Conservation (phyloP, 2,329 filamentous ascomycete genomes). For the Neopestalotiopsis sp. region DNA sequence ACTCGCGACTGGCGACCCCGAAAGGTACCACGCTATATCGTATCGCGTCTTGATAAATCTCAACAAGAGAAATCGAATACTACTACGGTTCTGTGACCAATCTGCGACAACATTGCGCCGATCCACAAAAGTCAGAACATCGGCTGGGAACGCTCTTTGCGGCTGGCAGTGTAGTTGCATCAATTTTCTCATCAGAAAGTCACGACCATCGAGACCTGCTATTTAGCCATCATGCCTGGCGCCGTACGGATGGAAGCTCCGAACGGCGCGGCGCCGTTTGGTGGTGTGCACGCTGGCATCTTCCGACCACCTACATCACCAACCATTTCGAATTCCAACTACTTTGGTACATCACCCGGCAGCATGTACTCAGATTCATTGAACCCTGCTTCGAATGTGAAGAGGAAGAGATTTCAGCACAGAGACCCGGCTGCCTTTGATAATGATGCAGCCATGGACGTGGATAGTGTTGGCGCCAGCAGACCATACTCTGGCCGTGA, state of each 20-base stretch:
- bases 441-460: conserved; percentile 37
- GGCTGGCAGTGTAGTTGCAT: not conserved
- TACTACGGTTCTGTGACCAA: not conserved
- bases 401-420: conserved; percentile 42
- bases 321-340: conserved; percentile 41
- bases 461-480: conserved; percentile 33
- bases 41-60: not conserved
- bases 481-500: conserved; percentile 23
- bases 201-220: not conserved
- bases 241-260: conserved; percentile 39
- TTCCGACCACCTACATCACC: conserved; percentile 53
- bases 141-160: not conserved
- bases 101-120: not conserved
- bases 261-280: conserved; percentile 28
- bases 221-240: conserved; percentile 36
- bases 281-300: conserved; percentile 48
- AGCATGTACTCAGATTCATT: conserved; percentile 44
- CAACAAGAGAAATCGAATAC: not conserved
- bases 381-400: conserved; percentile 40
- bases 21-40: not conserved
- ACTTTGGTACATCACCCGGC: conserved; percentile 44
- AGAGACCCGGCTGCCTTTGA: conserved; percentile 39
- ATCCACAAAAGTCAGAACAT: not conserved
- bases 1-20: not conserved
- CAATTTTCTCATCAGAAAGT: not conserved